Evolutionary conservation across 768 basidiomycete species (phyloP), one percentile per base, ranked within the genome.

Genomic region (Suillus tomentosus): DNA sequence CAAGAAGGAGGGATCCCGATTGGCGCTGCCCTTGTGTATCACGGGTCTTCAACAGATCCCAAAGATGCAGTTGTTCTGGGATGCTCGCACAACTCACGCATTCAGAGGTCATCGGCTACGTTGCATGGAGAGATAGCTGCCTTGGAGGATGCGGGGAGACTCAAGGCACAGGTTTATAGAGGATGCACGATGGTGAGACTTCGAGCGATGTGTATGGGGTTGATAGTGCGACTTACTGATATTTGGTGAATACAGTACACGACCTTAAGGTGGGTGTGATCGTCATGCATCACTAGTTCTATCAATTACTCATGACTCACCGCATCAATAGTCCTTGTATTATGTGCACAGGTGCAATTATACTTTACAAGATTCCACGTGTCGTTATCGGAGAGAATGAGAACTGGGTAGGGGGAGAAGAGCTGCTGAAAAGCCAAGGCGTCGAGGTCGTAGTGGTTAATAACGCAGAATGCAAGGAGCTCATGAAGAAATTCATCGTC

Each of bases 301-400:
- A 27, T 17, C 2, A 39, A 56, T n/a, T 22, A 13, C 47, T 40
- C 19, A 34, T 31, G n/a, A 58, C 50, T 39, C 22, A 24, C 34
- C 39, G 43, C 39, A n/a, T 31, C 45, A 17, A 69, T 31, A 85
- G 84, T 51, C 89, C 88, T 2, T 89, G 88, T 68, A 80, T 76
- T 60, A 88, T 89, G 88, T 89, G 88, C 68, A 80, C 83, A 1
- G 88, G 87, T 9, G 83, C 87, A 1, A 84, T 87, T 31, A 64
- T 86, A n/a, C 77, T 88, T 11, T 88, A 87, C 74, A 82, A 83
- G 54, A 88, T 90, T 47, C 84, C 85, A 5, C 81, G 87, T 7
- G 83, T 88, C 9, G 87, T 90, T 13, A 84, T 90, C 55, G 87
- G 87, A 19, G 88, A 89, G 71, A 87, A 88, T 66, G 54, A 65